A percentile compares a stretch with the other conserved stretches of the same genome.
Evolutionary conservation across 2,329 filamentous ascomycete genomes (phyloP).

Genomic region (Fonsecaea multimorphosa): DNA sequence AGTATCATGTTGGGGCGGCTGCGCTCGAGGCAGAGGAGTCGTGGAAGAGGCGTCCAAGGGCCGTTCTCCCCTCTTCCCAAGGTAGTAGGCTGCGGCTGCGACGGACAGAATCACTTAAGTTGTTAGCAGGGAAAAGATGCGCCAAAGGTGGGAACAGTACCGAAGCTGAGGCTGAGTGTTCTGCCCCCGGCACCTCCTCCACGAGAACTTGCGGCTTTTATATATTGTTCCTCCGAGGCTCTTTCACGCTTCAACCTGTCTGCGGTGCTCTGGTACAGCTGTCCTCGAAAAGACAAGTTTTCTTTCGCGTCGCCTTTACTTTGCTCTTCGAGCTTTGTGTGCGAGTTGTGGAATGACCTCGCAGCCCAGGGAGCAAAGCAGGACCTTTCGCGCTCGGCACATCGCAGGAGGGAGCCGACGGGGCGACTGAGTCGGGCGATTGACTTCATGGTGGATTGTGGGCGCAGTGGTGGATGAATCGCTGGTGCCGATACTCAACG

Average conservation of each 20-base stretch:
- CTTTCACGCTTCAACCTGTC: slow-evolving; percentile 65
- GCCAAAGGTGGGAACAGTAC: slow-evolving; percentile 34
- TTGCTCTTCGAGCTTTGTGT: slow-evolving; percentile 18
- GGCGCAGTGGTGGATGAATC: background rate
- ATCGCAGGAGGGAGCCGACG: slow-evolving; percentile 21
- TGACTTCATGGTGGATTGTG: slow-evolving; percentile 20
- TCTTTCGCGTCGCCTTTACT: slow-evolving; percentile 18
- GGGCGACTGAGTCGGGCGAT: slow-evolving; percentile 23
- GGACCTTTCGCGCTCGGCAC: slow-evolving; percentile 18
- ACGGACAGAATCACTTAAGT: slow-evolving; percentile 58
- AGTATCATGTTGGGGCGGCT: slow-evolving; percentile 61
- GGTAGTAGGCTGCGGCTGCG: slow-evolving; percentile 61
- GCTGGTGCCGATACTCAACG: background rate
- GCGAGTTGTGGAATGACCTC: slow-evolving; percentile 29
- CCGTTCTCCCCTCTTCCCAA: slow-evolving; percentile 58
- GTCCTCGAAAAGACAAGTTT: slow-evolving; percentile 58
- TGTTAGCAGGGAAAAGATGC: slow-evolving; percentile 29
- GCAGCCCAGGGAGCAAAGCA: slow-evolving; percentile 1
- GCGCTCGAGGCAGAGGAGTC: slow-evolving; percentile 56
- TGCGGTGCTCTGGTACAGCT: slow-evolving; percentile 67
- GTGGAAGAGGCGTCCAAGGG: slow-evolving; percentile 62
- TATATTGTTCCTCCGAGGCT: slow-evolving; percentile 46
- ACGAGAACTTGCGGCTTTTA: slow-evolving; percentile 30
- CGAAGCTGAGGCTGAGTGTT: slow-evolving; percentile 42
- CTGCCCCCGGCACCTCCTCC: slow-evolving; percentile 13